Conservation (phyloP, 768 basidiomycete genomes). For the Scleroderma bovista region DNA sequence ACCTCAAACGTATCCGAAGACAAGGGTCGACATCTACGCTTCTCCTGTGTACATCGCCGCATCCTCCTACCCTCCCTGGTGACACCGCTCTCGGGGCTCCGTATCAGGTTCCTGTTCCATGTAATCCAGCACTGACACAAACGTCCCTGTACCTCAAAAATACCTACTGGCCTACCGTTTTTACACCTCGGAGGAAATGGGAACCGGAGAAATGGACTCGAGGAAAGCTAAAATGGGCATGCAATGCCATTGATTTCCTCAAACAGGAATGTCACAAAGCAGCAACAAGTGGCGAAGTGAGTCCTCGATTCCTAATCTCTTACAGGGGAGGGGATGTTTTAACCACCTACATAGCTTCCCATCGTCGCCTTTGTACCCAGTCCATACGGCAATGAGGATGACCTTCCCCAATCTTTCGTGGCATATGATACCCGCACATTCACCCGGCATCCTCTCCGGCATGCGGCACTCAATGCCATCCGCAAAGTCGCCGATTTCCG, state of each 20-base stretch:
- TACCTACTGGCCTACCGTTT: slow-evolving; percentile 82
- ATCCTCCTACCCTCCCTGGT: slow-evolving; percentile 46
- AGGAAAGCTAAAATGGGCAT: slow-evolving; percentile 69
- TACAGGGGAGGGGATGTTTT: not conserved
- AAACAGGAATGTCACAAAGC: slow-evolving; percentile 46
- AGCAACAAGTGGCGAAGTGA: slow-evolving; percentile 52
- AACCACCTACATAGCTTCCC: slow-evolving; percentile 48
- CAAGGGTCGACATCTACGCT: slow-evolving; percentile 42
- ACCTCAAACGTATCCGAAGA: slow-evolving; percentile 75
- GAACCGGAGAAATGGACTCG: slow-evolving; percentile 64
- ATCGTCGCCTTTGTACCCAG: slow-evolving; percentile 67
- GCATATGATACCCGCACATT: slow-evolving; percentile 70
- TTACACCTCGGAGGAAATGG: slow-evolving; percentile 61
- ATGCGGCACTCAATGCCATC: slow-evolving; percentile 76
- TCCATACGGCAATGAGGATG: slow-evolving; percentile 36
- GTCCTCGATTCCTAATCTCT: slow-evolving; percentile 10
- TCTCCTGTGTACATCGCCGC: slow-evolving; percentile 41
- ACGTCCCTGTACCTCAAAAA: slow-evolving; percentile 63
- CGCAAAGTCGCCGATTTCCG: slow-evolving; percentile 58
- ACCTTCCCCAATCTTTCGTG: slow-evolving; percentile 35
- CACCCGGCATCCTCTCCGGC: slow-evolving; percentile 72
- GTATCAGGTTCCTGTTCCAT: slow-evolving; percentile 58
- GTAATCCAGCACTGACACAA: slow-evolving; percentile 58
- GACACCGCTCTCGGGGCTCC: slow-evolving; percentile 45
- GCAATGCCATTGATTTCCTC: slow-evolving; percentile 54